Evolutionary conservation across 352 stramenopile species (phyloP), one percentile per base, ranked within the genome.

Genomic region (Detonula confervacea): DNA sequence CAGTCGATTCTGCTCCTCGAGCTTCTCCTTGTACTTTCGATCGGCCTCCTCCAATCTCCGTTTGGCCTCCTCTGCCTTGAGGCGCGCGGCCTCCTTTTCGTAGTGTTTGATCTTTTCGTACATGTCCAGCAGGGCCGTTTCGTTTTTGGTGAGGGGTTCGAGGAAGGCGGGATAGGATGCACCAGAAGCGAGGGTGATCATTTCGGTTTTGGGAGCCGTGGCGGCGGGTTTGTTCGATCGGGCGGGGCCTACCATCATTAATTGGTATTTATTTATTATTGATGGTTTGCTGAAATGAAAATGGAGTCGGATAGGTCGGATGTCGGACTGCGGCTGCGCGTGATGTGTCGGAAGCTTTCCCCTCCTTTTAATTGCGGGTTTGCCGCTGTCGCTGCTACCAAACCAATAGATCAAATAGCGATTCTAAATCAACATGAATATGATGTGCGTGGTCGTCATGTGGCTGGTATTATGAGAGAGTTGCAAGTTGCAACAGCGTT

Each of bases 21-120:
- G 42, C 55, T 89, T 75, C 56, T 73, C 75, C 18, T 62, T 46
- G 29, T 86, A 86, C 1, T 79, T 68, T n/a, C 79, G 76, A 73
- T 91, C 83, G 0, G 77, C 81, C 29, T 86, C 85, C 12, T 83
- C 77, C 8, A 94, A 77, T 57, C 88, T 82, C 20, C 80, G 71
- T 18, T 84, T 85, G n/a, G 89, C 89, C 9, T 87, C 84, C 59
- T 87, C 78, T 46, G 88, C 86, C 55, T 91, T 91, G 14, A 91
- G 25, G 24, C 75, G 62, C 11, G 84, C 55, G 2, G 86, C 84
- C 25, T 91, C 72, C 61, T 77, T 75, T 77, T 92, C 87, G 59
- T 89, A 92, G 1, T 77, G 63, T 66, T 84, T 81, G 18, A 92
- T 80, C 2, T 70, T 83, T 44, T 87, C 83, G 66, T 93, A 94